Base-by-base conservation (phyloP, 768 basidiomycete species). In the Amanita fuliginea region DNA sequence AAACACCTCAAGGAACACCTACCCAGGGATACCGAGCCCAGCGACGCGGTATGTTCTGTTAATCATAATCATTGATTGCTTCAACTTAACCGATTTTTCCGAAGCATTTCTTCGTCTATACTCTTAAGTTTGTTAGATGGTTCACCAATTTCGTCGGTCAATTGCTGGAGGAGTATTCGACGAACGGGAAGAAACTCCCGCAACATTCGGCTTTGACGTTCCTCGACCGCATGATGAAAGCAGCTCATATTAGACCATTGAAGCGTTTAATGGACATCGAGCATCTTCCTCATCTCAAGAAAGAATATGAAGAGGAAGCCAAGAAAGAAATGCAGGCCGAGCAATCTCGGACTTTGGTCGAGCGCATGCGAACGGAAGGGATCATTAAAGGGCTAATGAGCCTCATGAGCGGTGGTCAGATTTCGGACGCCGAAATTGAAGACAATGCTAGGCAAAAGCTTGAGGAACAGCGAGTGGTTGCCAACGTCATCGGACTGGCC, bases 401-500 rank as follows among this genome's bases (percentile, higher is more conserved):
- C 8, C 24, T 30, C 41, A 6, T 28, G 3, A 28, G 16, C 42
- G 2, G 5, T 10, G 21, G 10, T 6, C 24, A 42, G 2, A 0
- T 28, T 6, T 32, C 42, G 26, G 42, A 28, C 3, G 6, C 11
- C 9, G 26, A 43, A 3, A n/a, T n/a, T 24, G 28, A 35, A 3
- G n/a, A 51, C 1, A 32, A 43, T 32, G 55, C 55, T 34, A 54
- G 52, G 21, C 28, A 19, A 16, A 32, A 39, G 2, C 54, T 59
- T 6, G 54, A 59, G 41, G 35, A 47, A 18, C 51, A 49, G 9
- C 32, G 58, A 42, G 40, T 59, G 3, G n/a, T 57, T 24, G 54
- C 58, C 18, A 48, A 48, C 14, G 39, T 48, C 37, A 30, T 48
- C 16, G 47, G 21, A 11, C 46, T 61, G 32, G 56, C 58, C 14